Base-by-base conservation (phyloP, 176 grass and related monocot genomes). In the Lolium multiflorum region DNA sequence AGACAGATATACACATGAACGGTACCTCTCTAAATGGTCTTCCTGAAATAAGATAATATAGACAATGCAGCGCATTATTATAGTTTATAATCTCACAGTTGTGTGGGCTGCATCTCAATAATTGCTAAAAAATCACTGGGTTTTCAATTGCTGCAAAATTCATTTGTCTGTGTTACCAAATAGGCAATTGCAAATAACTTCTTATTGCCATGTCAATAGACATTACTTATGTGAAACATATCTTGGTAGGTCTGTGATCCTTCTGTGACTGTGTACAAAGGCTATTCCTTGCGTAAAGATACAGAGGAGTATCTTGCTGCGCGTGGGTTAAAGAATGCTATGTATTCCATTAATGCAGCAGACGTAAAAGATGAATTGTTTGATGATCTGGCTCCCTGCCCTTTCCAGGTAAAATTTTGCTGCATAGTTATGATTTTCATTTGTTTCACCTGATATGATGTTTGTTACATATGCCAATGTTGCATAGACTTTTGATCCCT, bases 221-320 rank as follows among this genome's bases (percentile, higher is more conserved):
- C 18, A 77, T 52, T 84, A 31, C 58, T 85, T 51, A 85, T 66
- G 58, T 66, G 24, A 52, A 64, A 52, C 20, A 4, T 39, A 38
- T 66, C 11, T 37, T 91, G 20, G 57, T 68, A 91, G 89, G 85
- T 97, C 81, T 81, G 87, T 67, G 89, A 93, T 80, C 95, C 93
- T 73, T 91, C 93, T 28, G 92, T 95, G 71, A 92, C 89, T 50
- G 92, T 93, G 35, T 98, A 83, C 81, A 95, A 95, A 88, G 95
- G 93, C 9, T 93, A 93, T 63, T 87, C 84, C 41, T 47, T 97
- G 49, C 85, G 41, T 22, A 93, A 97, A 86, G 91, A 97, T 16
- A 90, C 95, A 2, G 90, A 97, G 86, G 87, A 92, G 39, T 95
- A 91, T 84, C 84, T 97, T 44, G 84, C 81, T 9, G 77, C 86